Evolutionary conservation across 2,329 filamentous ascomycete genomes (phyloP).

Genomic region (Furcasterigmium furcatum): DNA sequence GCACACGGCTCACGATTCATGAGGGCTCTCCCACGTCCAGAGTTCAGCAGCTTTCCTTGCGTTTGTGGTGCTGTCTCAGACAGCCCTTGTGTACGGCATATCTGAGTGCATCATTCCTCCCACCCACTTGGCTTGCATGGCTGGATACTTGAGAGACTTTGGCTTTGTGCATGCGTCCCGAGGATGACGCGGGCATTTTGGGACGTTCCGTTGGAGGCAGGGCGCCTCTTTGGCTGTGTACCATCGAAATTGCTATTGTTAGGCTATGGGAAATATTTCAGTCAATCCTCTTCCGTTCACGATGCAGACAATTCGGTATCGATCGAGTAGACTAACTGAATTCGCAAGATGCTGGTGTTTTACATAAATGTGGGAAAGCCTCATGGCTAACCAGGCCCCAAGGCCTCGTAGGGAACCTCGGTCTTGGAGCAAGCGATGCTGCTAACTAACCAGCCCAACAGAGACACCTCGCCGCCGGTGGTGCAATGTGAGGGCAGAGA

Average conservation of each 20-base stretch:
- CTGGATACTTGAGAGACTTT: not conserved
- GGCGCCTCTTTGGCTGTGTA: not conserved
- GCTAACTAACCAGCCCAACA: no score
- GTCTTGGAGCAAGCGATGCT: no score
- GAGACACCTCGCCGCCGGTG: no score
- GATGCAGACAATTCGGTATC: no score
- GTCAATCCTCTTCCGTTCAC: no score
- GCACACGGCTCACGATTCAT: conserved; percentile 29
- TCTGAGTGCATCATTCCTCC: not conserved
- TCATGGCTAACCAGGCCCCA: no score
- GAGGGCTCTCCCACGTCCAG: conserved; percentile 8
- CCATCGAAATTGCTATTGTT: not conserved
- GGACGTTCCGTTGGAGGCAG: not conserved
- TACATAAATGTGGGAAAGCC: not conserved
- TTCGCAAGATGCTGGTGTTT: not conserved
- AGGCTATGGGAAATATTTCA: not conserved
- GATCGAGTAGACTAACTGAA: not conserved
- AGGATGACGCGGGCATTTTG: no score
- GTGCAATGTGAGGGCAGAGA: no score
- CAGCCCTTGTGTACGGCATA: not conserved
- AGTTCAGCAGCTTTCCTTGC: not conserved
- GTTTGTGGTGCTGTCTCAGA: not conserved
- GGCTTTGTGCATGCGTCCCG: no score
- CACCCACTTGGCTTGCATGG: not conserved
- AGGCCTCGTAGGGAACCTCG: no score